phyloP scores from a whole-genome alignment of 2,329 filamentous ascomycete species.

The Arthrobotrys iridis region DNA sequence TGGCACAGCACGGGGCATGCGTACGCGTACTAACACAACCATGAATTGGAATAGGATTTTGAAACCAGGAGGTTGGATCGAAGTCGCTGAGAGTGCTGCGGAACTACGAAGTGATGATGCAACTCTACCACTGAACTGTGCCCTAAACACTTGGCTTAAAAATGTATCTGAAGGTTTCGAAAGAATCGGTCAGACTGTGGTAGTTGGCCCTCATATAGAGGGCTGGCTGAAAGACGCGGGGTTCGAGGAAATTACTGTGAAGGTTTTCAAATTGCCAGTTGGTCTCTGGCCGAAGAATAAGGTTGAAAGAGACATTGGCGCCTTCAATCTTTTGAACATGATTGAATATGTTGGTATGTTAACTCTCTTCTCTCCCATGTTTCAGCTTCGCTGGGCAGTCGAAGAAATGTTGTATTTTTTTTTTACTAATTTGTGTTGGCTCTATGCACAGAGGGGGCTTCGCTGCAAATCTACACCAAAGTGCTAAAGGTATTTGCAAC shows the following conservation, averaged over 20 bases:
- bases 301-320: conserved; percentile 56
- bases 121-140: conserved; percentile 27
- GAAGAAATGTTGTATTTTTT: conserved; percentile 23
- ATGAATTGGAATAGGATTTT: conserved; percentile 39
- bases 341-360: conserved; percentile 57
- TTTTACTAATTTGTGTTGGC: conserved; percentile 29
- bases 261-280: conserved; percentile 67
- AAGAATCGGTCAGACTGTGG: conserved; percentile 33
- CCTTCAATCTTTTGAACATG: conserved; percentile 57
- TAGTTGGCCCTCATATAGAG: conserved; percentile 46
- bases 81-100: conserved; percentile 56
- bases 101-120: conserved; percentile 52
- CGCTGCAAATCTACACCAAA: conserved; percentile 49
- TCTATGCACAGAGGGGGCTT: conserved; percentile 43
- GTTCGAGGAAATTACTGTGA: conserved; percentile 67
- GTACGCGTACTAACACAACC: not conserved
- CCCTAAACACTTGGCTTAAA: conserved; percentile 52
- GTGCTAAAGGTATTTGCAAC: conserved; percentile 37
- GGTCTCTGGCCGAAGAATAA: conserved; percentile 67
- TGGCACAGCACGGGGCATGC: not conserved
- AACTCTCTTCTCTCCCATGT: not conserved
- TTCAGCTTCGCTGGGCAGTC: too few species aligned
- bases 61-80: conserved; percentile 67
- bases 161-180: conserved; percentile 49
- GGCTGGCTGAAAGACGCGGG: conserved; percentile 62